Evolutionary conservation across 106 monocot genomes (phyloP).

Genomic region (Platanthera zijinensis): DNA sequence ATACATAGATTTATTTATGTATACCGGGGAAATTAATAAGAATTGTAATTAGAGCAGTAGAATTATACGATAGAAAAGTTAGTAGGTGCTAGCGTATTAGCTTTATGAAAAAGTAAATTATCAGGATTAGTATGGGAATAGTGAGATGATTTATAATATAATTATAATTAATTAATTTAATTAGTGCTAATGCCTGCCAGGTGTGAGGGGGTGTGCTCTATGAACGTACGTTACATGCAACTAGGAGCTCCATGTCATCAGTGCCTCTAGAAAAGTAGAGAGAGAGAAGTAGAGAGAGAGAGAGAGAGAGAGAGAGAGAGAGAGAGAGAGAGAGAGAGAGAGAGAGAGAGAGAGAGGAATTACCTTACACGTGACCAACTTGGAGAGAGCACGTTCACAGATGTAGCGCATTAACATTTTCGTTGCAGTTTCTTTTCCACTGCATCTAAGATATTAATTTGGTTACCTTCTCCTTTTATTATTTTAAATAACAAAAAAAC

Average conservation of each 20-base stretch:
- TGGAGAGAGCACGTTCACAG: not conserved
- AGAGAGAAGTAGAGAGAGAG: no score
- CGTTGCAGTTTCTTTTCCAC: not conserved
- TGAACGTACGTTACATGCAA: not conserved
- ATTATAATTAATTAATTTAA: not conserved
- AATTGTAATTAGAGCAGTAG: no score
- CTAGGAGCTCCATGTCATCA: not conserved
- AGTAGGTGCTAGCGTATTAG: no score
- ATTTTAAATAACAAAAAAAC: no score
- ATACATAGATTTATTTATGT: no score
- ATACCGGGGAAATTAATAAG: no score
- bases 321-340: not conserved
- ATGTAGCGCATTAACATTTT: not conserved
- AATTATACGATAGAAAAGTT: no score
- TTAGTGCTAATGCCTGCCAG: not conserved
- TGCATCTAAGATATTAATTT: not conserved
- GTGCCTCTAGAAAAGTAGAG: no score
- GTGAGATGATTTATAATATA: no score
- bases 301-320: not conserved
- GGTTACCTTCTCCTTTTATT: not conserved
- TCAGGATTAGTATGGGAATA: no score
- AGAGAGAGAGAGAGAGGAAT: not conserved
- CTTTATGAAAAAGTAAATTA: no score
- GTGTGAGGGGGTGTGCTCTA: not conserved
- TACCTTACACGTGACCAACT: not conserved